Evolutionary conservation across 352 stramenopile species (phyloP), one percentile per base, ranked within the genome.

Genomic region (Thalassiosira mediterranea): DNA sequence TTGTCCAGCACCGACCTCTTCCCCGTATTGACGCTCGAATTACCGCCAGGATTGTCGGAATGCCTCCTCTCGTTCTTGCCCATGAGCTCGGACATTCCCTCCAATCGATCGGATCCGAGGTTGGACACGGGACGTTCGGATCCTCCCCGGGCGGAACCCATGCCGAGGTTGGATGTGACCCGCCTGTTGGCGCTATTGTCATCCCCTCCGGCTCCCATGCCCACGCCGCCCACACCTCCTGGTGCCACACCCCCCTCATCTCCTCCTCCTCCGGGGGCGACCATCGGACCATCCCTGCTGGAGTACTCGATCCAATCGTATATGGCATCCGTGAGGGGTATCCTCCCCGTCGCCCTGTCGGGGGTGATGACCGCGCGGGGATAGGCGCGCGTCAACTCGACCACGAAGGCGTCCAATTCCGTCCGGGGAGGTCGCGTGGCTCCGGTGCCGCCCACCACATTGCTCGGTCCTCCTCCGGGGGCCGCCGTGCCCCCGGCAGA

Each of bases 271-370:
- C 31, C 31, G 0, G 37, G 26, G 8, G 8, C 53, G 4, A 49
- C 10, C 31, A 62, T 29, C 1, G 53, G 26, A 23, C 38, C 49
- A 17, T 70, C 72, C n/a, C 52, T 63, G 19, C 25, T 62, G 8
- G 64, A 67, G 54, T 67, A 77, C 5, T 76, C 64, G 32, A 77
- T 81, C 72, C 65, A 81, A 64, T 77, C 65, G 44, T 69, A 72
- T 64, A 77, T 77, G 2, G 65, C 58, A 58, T 76, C 64, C 7
- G 49, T 61, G 2, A 77, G 21, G 13, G 72, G 72, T 34, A 72
- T 76, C 7, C 72, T 40, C 8, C 64, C 72, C 7, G 31, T 57
- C 4, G 29, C 51, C 15, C 53, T 28, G 38, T 73, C 64, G 4
- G 59, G 65, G 8, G 44, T 69, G 37, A 81, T 73, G 7, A 72